A percentile compares a stretch with the other conserved stretches of the same genome.
phyloP scores from a whole-genome alignment of 352 stramenopile genomes.

The Globisporangium nodosum region DNA sequence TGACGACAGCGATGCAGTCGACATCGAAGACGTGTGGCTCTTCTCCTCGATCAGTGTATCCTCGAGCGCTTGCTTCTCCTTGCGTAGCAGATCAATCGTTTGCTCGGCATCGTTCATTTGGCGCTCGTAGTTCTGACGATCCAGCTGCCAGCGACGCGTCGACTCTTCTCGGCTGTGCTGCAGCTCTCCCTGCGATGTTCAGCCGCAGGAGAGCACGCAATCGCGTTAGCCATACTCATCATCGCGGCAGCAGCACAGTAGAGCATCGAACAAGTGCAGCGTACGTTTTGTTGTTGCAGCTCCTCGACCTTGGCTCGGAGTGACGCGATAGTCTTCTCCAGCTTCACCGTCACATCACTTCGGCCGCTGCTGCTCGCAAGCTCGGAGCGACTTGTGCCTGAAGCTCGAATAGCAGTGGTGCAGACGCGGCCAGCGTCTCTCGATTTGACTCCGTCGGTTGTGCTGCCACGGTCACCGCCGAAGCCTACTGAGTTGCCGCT shows the following conservation, averaged over 20 bases:
- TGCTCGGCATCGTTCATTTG: constrained; percentile 60
- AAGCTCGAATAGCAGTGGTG: not conserved
- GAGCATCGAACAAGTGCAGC: constrained; percentile 1
- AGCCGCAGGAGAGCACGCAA: constrained; percentile 1
- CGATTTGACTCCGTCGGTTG: not conserved
- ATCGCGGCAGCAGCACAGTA: not conserved
- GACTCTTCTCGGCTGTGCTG: constrained; percentile 56
- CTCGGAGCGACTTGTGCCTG: not conserved
- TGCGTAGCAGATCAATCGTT: constrained; percentile 45
- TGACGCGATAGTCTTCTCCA: constrained; percentile 52
- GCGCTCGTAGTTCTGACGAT: constrained; percentile 64
- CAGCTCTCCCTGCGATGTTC: constrained; percentile 40
- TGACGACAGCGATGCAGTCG: not conserved
- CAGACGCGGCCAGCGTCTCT: not conserved
- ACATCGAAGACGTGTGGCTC: not conserved
- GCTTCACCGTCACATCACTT: constrained; percentile 28
- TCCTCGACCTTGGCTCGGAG: constrained; percentile 61
- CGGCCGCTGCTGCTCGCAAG: constrained; percentile 7
- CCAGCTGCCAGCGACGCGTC: constrained; percentile 54
- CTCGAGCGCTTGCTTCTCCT: constrained; percentile 52
- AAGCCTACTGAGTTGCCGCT: constrained; percentile 1
- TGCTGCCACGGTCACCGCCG: not conserved
- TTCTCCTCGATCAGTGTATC: constrained; percentile 47
- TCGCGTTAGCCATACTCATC: not conserved
- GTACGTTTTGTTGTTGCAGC: constrained; percentile 73